Base-by-base conservation (phyloP, 1,284 basidiomycete species). In the Marasmius tenuissimus region DNA sequence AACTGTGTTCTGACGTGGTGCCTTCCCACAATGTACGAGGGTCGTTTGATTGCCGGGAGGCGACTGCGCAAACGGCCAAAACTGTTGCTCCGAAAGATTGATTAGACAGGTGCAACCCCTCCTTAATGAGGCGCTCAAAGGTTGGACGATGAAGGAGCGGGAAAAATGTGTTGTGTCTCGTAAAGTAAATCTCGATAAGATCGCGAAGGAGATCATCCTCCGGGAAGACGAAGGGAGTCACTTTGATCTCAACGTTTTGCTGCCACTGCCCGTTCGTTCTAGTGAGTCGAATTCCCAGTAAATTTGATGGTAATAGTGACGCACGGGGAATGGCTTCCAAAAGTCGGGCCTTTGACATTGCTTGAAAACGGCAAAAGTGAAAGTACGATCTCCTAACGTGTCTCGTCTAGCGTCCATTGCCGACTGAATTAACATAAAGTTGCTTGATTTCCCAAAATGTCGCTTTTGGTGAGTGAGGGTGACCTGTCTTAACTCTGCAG, bases 141-240 rank as follows among this genome's bases (percentile, higher is more conserved):
- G 79, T 75, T 35, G 74, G 72, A 1, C 75, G 73, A 67, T 85
- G 83, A 9, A 86, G 67, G 1, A 85, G 66, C 6, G 81, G 79
- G 39, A 77, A 70, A 58, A 75, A 71, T 16, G 65, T 63, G 66
- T 82, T 80, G 63, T 74, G 64, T 58, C 75, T 65, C 2, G 65
- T 60, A 64, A 85, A 86, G 66, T 79, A 85, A 10, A 78, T 72
- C 22, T 81, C 76, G 65, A 85, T 75, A 12, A 86, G 75, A 1
- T 62, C 54, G 1, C 67, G 64, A 8, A 76, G 72, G 10, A 85
- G 73, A 51, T 80, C 79, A 45, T 70, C 61, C 10, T 70, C 68
- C 3, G 75, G 75, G 56, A 74, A 75, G 37, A 67, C 63, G 55
- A 72, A 69, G 38, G 22, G 49, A 14, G 49, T 42, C 7, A 40